These are phyloP conservation scores for Cryptosporidium andersoni DNA, from an alignment of 169 alveolate genomes.

Conservation along the genomic window DNA sequence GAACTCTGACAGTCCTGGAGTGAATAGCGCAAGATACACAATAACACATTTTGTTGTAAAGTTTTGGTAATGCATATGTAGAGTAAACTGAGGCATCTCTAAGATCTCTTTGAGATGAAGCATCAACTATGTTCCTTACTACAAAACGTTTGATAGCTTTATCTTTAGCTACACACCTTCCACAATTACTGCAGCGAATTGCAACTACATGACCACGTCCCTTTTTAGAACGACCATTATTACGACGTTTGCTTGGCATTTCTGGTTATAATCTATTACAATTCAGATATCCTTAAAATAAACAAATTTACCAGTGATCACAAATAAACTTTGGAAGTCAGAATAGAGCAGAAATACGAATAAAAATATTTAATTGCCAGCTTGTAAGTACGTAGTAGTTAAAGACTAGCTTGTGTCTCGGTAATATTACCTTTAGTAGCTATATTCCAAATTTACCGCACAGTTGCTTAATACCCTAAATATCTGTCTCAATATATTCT, in stretches of 20 bases:
- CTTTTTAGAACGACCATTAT: constrained; percentile 99
- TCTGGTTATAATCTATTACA: constrained; percentile 6
- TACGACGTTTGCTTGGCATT: constrained; percentile 99
- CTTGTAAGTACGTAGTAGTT: too few species aligned
- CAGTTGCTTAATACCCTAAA: too few species aligned
- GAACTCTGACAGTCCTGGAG: constrained; percentile 97
- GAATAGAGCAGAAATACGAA: too few species aligned
- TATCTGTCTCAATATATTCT: too few species aligned
- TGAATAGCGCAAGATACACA: constrained; percentile 99
- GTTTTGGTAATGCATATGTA: constrained; percentile 80
- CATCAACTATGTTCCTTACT: constrained; percentile 98
- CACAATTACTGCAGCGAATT: constrained; percentile 98
- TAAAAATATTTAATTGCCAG: too few species aligned
- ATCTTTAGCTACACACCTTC: constrained; percentile 97
- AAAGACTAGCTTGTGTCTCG: too few species aligned
- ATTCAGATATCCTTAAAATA: too few species aligned
- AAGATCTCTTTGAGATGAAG: constrained; percentile 97
- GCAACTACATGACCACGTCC: constrained; percentile 98
- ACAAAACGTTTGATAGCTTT: constrained; percentile 98
- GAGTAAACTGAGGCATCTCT: constrained; percentile 94
- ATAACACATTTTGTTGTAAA: constrained; percentile 97
- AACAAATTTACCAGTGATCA: too few species aligned
- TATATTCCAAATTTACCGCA: too few species aligned
- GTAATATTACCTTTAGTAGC: too few species aligned
- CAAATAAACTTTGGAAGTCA: too few species aligned